Conservation (phyloP, 1,284 basidiomycete species). For the Leccinum olivaceoglutinosum region DNA sequence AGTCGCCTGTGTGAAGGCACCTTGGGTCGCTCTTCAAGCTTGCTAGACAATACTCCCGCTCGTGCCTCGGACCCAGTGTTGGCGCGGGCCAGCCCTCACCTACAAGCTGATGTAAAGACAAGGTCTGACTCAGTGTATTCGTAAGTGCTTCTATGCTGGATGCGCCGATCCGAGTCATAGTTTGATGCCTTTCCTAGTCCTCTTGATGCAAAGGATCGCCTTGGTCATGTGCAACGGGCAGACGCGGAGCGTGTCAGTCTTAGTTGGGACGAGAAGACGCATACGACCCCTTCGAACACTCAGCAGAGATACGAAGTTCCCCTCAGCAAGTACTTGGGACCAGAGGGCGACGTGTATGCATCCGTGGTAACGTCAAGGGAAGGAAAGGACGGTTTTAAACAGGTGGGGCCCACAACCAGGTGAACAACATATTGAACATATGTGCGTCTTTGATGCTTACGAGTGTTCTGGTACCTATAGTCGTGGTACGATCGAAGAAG, state of each 20-base stretch:
- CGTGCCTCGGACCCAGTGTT: not conserved
- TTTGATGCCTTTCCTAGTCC: constrained; percentile 10
- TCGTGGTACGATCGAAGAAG: not conserved
- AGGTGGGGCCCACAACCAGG: constrained; percentile 2
- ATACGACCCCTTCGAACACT: not conserved
- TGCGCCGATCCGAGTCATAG: not conserved
- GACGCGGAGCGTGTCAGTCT: not conserved
- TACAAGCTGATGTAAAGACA: not conserved
- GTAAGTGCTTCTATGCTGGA: constrained; percentile 8
- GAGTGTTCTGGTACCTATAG: not conserved
- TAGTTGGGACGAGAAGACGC: constrained; percentile 7
- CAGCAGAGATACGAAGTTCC: constrained; percentile 18
- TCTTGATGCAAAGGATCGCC: not conserved
- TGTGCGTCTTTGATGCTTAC: constrained; percentile 2
- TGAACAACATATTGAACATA: not conserved
- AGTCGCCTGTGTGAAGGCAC: not conserved
- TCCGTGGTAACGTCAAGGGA: not conserved
- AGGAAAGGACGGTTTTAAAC: not conserved
- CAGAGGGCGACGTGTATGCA: not conserved
- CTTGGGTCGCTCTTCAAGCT: not conserved
- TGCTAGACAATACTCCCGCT: not conserved
- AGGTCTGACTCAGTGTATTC: not conserved
- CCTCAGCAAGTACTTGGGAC: constrained; percentile 11
- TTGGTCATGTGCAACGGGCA: not conserved
- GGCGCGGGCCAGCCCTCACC: not conserved